Percentiles rank a stretch among this genome's conserved stretches.
phyloP scores from a whole-genome alignment of 768 basidiomycete genomes.

The Lanmaoa pseudosensibilis region DNA sequence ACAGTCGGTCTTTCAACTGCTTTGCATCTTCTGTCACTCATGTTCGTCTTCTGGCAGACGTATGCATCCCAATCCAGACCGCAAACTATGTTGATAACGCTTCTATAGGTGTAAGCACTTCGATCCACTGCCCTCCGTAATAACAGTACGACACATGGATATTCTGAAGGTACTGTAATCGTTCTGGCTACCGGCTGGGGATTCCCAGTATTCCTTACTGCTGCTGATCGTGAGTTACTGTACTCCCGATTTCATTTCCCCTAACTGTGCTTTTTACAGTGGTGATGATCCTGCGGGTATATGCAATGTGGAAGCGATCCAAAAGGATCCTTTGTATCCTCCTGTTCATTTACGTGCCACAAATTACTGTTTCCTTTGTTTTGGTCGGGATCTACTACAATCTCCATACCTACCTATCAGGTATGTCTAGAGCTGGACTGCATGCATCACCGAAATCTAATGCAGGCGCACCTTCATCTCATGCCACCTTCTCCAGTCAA shows the following conservation, averaged over 20 bases:
- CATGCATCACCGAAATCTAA: no score
- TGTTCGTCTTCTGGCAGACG: neutral
- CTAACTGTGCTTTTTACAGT: neutral
- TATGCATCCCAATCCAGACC: neutral
- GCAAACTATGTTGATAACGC: neutral
- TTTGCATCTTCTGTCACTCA: neutral
- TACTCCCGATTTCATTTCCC: neutral
- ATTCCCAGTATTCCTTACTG: neutral
- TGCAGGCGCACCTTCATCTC: neutral
- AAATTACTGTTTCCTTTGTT: neutral
- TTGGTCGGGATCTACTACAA: neutral
- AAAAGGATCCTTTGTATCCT: neutral
- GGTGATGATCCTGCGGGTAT: conserved; percentile 15
- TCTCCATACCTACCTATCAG: neutral
- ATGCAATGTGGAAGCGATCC: conserved; percentile 12
- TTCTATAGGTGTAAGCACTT: conserved; percentile 5
- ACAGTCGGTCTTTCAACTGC: neutral
- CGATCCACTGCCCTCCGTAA: no score
- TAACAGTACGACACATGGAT: neutral
- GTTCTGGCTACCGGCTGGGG: neutral
- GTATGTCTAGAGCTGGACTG: neutral
- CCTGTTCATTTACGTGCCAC: neutral
- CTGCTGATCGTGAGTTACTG: neutral
- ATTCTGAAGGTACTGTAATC: neutral
- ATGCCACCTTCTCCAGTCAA: neutral